A percentile compares a stretch with the other conserved stretches of the same genome.
phyloP scores from a whole-genome alignment of 176 grass and related monocot species.

The Carex parvula region DNA sequence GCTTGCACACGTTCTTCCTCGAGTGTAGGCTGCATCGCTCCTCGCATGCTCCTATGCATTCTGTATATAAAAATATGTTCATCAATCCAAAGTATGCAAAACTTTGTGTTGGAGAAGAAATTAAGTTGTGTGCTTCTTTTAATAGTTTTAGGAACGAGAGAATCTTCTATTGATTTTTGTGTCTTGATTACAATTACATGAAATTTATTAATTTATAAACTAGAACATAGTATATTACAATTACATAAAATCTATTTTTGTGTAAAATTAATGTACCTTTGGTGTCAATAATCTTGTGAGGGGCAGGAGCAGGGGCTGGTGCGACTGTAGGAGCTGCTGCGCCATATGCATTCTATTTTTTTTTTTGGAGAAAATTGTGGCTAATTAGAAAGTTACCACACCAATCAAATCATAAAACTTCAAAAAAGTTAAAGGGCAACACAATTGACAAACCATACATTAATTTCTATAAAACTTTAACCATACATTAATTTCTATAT shows the following conservation, averaged over 20 bases:
- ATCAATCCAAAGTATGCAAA: neutral
- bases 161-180: no score
- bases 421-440: neutral
- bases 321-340: neutral
- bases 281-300: slow-evolving; percentile 28
- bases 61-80: slow-evolving; percentile 7
- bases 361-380: neutral
- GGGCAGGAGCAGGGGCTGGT: slow-evolving; percentile 28
- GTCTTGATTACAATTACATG: no score
- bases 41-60: slow-evolving; percentile 30
- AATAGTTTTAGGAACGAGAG: no score
- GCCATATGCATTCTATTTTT: neutral
- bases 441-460: no score
- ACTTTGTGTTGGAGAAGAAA: neutral
- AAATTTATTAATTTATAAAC: no score
- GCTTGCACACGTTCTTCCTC: slow-evolving; percentile 29
- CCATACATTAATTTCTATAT: neutral
- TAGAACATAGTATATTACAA: no score
- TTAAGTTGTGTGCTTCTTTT: neutral
- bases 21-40: slow-evolving; percentile 37
- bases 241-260: no score
- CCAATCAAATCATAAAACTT: neutral
- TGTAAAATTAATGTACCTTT: neutral
- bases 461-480: neutral
- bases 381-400: neutral